Evolutionary conservation across 2,329 filamentous ascomycete species (phyloP).

Genomic region (Rasamsonia emersonii): DNA sequence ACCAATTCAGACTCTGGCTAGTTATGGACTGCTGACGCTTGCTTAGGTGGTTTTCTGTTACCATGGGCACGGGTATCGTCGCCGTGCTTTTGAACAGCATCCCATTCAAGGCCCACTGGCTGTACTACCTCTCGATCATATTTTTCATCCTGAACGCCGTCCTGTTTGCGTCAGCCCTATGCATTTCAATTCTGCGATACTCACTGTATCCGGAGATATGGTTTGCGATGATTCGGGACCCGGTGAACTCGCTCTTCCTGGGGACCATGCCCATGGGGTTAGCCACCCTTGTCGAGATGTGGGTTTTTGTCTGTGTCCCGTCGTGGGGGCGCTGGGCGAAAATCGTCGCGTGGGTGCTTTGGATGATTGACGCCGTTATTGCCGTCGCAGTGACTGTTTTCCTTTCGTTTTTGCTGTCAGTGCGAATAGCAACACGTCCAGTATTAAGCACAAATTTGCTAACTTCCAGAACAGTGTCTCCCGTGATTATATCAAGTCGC

Average conservation of each 20-base stretch:
- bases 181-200: conserved; percentile 53
- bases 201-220: conserved; percentile 58
- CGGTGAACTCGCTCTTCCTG: conserved; percentile 59
- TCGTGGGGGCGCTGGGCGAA: conserved; percentile 53
- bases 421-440: too few relatives aligned
- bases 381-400: conserved; percentile 47
- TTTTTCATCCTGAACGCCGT: conserved; percentile 29
- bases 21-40: background rate
- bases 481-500: conserved; percentile 29
- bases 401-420: conserved; percentile 50
- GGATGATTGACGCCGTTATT: conserved; percentile 49
- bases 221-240: conserved; percentile 57
- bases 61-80: conserved; percentile 36
- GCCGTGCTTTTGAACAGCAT: conserved; percentile 29
- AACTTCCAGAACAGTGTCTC: too few relatives aligned
- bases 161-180: conserved; percentile 25
- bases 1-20: background rate
- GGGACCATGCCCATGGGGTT: conserved; percentile 62
- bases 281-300: conserved; percentile 59
- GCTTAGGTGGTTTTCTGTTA: conserved; percentile 33
- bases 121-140: conserved; percentile 30
- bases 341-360: conserved; percentile 48
- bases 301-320: conserved; percentile 50
- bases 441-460: conserved; percentile 14
- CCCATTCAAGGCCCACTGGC: conserved; percentile 30